A percentile compares a stretch with the other conserved stretches of the same genome.
Conservation (phyloP, 75 land plant species). For the Pinus tabuliformis region DNA sequence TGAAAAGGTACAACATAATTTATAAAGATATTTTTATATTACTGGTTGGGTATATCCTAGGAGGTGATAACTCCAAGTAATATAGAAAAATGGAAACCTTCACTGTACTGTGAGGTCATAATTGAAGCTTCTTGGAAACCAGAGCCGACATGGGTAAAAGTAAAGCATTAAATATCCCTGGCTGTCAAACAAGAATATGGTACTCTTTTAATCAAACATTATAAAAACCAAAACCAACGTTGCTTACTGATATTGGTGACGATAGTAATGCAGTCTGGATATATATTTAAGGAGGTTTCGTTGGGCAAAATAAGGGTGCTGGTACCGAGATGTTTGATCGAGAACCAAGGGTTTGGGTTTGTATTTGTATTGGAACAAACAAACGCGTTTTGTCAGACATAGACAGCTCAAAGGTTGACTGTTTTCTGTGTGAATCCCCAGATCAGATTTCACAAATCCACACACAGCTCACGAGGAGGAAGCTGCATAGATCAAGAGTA, state of each 20-base stretch:
- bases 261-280: neutral
- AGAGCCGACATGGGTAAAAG: constrained; percentile 12
- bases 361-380: neutral
- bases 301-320: neutral
- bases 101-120: too few relatives aligned
- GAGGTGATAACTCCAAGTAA: too few relatives aligned
- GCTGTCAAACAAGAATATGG: neutral
- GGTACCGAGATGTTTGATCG: neutral
- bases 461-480: neutral
- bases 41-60: too few relatives aligned
- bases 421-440: constrained; percentile 5
- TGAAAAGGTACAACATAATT: too few relatives aligned
- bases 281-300: neutral
- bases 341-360: neutral
- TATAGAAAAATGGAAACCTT: too few relatives aligned
- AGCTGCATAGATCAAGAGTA: neutral
- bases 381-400: constrained; percentile 7
- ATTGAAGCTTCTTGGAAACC: constrained; percentile 1
- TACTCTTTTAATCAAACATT: neutral
- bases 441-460: constrained; percentile 2
- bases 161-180: neutral
- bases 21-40: too few relatives aligned
- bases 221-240: neutral
- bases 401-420: neutral
- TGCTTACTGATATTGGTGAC: neutral